A percentile compares a stretch with the other conserved stretches of the same genome.
Conservation (phyloP, 2,329 filamentous ascomycete species). For the Phoma herbarum region DNA sequence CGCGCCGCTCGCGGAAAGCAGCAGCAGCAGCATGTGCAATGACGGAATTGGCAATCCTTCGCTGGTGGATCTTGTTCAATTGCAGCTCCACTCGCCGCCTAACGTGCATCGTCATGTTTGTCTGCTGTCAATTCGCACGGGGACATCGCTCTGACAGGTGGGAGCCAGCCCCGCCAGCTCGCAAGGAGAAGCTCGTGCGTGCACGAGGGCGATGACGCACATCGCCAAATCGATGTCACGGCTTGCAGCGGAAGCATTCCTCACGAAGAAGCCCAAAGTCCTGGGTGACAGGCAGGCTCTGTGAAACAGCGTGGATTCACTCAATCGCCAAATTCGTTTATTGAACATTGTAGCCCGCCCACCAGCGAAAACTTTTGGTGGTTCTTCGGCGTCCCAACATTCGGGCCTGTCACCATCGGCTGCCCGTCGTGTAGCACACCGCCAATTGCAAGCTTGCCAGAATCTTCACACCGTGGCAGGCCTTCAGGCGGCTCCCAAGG, state of each 20-base stretch:
- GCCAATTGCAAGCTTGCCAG: slow-evolving; percentile 25
- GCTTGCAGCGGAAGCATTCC: slow-evolving; percentile 15
- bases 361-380: slow-evolving; percentile 14
- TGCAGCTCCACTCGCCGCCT: slow-evolving; percentile 23
- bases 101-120: slow-evolving; percentile 25
- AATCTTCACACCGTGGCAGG: slow-evolving; percentile 6
- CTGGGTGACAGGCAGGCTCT: slow-evolving; percentile 4
- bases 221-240: slow-evolving; percentile 14
- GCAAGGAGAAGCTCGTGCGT: slow-evolving; percentile 25
- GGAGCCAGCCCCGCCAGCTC: slow-evolving; percentile 31
- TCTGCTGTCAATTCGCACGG: slow-evolving; percentile 22
- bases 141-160: slow-evolving; percentile 8
- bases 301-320: slow-evolving; percentile 7
- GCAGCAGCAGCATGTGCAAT: slow-evolving; percentile 27
- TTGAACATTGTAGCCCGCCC: slow-evolving; percentile 1
- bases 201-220: slow-evolving; percentile 24
- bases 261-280: slow-evolving; percentile 5
- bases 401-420: slow-evolving; percentile 22
- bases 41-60: slow-evolving; percentile 26
- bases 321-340: neutral
- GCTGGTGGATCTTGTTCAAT: slow-evolving; percentile 26
- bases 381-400: slow-evolving; percentile 28
- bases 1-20: slow-evolving; percentile 15
- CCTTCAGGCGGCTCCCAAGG: neutral
- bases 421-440: slow-evolving; percentile 27